Conservation (phyloP, 1,284 basidiomycete species). For the Sporisorium sorghi region DNA sequence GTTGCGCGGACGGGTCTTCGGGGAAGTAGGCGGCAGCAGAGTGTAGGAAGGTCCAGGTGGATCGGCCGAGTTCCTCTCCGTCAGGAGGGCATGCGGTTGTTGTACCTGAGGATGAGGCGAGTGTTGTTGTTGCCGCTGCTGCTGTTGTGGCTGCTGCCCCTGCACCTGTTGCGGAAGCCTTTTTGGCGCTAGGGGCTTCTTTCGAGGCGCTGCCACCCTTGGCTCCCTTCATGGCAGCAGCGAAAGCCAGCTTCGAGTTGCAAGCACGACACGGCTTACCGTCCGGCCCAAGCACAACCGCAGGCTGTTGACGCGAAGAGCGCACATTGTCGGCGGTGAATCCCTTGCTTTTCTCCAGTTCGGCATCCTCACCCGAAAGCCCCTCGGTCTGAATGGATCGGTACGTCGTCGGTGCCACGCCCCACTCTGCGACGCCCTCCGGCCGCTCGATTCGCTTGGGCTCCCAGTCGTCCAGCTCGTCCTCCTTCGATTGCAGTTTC, state of each 20-base stretch:
- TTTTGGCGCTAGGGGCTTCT: background rate
- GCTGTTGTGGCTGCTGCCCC: conserved; percentile 10
- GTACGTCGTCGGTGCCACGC: conserved; percentile 74
- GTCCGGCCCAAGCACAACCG: conserved; percentile 64
- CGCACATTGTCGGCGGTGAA: conserved; percentile 26
- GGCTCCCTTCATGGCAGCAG: conserved; percentile 58
- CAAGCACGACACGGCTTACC: conserved; percentile 68
- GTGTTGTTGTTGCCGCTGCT: conserved; percentile 13
- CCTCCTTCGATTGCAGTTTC: conserved; percentile 74
- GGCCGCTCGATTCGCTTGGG: conserved; percentile 85
- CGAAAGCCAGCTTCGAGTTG: conserved; percentile 64
- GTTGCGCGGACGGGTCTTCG: conserved; percentile 44
- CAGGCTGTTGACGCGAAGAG: conserved; percentile 20
- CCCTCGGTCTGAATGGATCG: conserved; percentile 61
- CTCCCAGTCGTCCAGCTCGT: conserved; percentile 84
- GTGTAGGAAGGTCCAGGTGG: conserved; percentile 67
- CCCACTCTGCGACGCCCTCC: conserved; percentile 87
- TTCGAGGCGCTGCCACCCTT: conserved; percentile 5
- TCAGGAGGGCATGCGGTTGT: conserved; percentile 59
- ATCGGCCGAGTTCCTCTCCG: conserved; percentile 61
- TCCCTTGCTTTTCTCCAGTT: conserved; percentile 24
- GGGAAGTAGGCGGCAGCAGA: conserved; percentile 67
- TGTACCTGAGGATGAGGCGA: conserved; percentile 7
- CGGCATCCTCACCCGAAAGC: conserved; percentile 66
- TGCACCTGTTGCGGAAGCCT: conserved; percentile 6